A percentile compares a stretch with the other conserved stretches of the same genome.
Evolutionary conservation across 2,329 filamentous ascomycete genomes (phyloP).

Genomic region (Aspergillus ochraceus): DNA sequence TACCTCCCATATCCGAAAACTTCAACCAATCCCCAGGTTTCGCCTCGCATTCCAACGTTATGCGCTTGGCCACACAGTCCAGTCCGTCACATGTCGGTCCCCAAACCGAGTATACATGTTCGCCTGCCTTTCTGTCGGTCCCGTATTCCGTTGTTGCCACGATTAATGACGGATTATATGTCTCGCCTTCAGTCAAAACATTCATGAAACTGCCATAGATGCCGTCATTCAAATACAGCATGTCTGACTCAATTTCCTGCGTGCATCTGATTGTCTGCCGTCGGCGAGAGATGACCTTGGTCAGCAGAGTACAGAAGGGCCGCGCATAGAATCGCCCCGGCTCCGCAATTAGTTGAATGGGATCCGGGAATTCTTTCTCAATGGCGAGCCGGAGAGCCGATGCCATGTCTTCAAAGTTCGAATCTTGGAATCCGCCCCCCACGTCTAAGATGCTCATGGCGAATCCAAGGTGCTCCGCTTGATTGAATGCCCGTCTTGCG

Average conservation of each 20-base stretch:
- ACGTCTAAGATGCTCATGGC: slow-evolving; percentile 24
- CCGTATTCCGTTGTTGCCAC: neutral
- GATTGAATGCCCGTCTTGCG: slow-evolving; percentile 17
- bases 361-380: neutral
- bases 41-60: slow-evolving; percentile 17
- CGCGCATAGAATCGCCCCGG: slow-evolving; percentile 26
- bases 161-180: slow-evolving; percentile 6
- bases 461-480: slow-evolving; percentile 16
- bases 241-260: slow-evolving; percentile 12
- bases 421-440: slow-evolving; percentile 27
- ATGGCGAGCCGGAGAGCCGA: slow-evolving; percentile 4
- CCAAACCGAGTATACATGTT: slow-evolving; percentile 27
- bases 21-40: slow-evolving; percentile 27
- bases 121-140: neutral
- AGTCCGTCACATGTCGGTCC: slow-evolving; percentile 30
- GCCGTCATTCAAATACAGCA: slow-evolving; percentile 32
- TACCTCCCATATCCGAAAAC: slow-evolving; percentile 31
- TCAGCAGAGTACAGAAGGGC: slow-evolving; percentile 23
- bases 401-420: slow-evolving; percentile 22
- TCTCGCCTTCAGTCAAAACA: slow-evolving; percentile 16
- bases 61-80: slow-evolving; percentile 22
- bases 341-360: slow-evolving; percentile 20
- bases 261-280: slow-evolving; percentile 7
- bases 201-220: slow-evolving; percentile 28
- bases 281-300: slow-evolving; percentile 23